A percentile compares a stretch with the other conserved stretches of the same genome.
Conservation (phyloP, 768 basidiomycete species). For the Crassisporium funariophilum region DNA sequence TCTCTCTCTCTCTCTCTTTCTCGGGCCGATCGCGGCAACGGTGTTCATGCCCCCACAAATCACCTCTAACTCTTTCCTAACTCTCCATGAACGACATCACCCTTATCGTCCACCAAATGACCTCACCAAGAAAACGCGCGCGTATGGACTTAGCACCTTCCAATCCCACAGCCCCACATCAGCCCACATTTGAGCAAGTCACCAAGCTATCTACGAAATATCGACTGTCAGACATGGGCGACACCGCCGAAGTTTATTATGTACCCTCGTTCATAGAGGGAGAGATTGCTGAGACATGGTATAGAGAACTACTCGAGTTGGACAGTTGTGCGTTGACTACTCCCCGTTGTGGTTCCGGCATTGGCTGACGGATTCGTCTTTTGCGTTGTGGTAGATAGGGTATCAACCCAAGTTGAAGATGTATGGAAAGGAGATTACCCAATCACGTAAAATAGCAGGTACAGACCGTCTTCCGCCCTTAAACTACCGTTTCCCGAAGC, state of each 20-base stretch:
- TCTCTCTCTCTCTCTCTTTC: too few species aligned
- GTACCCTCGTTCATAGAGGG: constrained; percentile 24
- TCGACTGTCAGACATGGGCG: constrained; percentile 24
- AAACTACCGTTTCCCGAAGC: background rate
- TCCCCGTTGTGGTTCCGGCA: background rate
- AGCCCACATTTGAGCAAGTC: too few species aligned
- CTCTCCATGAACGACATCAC: too few species aligned
- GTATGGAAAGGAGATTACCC: constrained; percentile 26
- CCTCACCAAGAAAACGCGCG: too few species aligned
- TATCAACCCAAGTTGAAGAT: constrained; percentile 32
- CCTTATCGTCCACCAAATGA: too few species aligned
- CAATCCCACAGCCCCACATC: too few species aligned
- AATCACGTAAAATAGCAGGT: constrained; percentile 36
- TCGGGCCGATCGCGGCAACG: too few species aligned
- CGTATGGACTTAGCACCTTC: too few species aligned
- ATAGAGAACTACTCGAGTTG: constrained; percentile 12
- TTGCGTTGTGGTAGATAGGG: constrained; percentile 17
- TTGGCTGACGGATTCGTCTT: too few species aligned
- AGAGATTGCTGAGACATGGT: constrained; percentile 26
- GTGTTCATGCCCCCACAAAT: too few species aligned
- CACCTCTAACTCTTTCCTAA: too few species aligned
- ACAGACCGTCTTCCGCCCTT: background rate
- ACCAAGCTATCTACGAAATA: too few species aligned
- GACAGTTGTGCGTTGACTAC: constrained; percentile 14
- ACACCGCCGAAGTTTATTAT: constrained; percentile 33